Evolutionary conservation across 1,139 yeast species (phyloP).

Genomic region (Geotrichum phurueaensis): DNA sequence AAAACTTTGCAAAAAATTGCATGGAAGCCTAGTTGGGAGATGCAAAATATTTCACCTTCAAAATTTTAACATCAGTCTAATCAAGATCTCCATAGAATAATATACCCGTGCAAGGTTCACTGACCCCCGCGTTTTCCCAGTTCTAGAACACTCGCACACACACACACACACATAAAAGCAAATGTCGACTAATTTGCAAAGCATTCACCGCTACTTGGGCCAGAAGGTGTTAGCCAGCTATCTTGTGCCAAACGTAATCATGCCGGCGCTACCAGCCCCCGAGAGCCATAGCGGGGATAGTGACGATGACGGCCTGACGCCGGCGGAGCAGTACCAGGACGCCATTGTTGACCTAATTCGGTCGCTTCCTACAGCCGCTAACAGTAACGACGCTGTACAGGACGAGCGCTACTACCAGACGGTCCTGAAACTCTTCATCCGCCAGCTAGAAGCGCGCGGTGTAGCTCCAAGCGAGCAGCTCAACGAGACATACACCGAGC

Average conservation of each 20-base stretch:
- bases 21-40: too few relatives aligned
- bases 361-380: neutral
- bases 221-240: constrained; percentile 9
- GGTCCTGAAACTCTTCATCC: constrained; percentile 12
- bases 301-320: neutral
- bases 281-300: neutral
- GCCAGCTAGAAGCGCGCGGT: constrained; percentile 3
- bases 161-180: neutral
- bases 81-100: too few relatives aligned
- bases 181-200: neutral
- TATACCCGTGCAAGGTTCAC: neutral
- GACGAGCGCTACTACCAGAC: constrained; percentile 8
- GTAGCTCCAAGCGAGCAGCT: constrained; percentile 2
- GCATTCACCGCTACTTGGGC: neutral
- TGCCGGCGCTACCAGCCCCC: neutral
- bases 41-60: too few relatives aligned
- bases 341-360: neutral
- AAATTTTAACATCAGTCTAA: too few relatives aligned
- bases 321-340: neutral
- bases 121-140: neutral
- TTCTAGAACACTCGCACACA: too few relatives aligned
- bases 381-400: neutral
- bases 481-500: constrained; percentile 7
- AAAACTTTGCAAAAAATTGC: too few relatives aligned
- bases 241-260: neutral